Evolutionary conservation across 441 rosid genomes (phyloP).

Genomic region (Sinapis alba): DNA sequence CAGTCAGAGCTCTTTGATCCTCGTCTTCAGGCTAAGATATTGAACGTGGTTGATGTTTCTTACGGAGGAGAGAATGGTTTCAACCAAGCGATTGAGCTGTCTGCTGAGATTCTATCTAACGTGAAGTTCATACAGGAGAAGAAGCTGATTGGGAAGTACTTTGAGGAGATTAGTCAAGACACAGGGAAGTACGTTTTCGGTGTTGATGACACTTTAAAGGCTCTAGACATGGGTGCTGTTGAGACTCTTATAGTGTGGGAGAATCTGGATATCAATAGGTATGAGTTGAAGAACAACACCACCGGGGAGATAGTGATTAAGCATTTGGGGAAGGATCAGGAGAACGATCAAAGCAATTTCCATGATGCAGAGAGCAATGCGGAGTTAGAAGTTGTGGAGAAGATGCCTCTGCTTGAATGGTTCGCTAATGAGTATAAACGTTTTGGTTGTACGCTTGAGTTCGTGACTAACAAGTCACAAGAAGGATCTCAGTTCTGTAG

Average conservation of each 20-base stretch:
- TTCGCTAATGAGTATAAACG: constrained; percentile 79
- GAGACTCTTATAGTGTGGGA: constrained; percentile 91
- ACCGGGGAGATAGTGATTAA: constrained; percentile 64
- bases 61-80: constrained; percentile 94
- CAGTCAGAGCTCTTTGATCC: constrained; percentile 93
- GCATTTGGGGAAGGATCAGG: constrained; percentile 78
- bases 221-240: constrained; percentile 86
- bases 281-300: constrained; percentile 51
- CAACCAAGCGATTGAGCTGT: constrained; percentile 89
- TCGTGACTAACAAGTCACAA: constrained; percentile 85
- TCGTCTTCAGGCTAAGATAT: constrained; percentile 83
- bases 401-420: constrained; percentile 80
- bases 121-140: constrained; percentile 94
- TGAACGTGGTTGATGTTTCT: constrained; percentile 88
- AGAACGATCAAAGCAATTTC: constrained; percentile 57
- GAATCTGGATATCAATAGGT: constrained; percentile 70
- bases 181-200: constrained; percentile 86
- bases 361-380: constrained; percentile 54
- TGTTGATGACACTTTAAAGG: constrained; percentile 82
- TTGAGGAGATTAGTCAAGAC: constrained; percentile 94
- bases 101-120: constrained; percentile 73
- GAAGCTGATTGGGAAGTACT: constrained; percentile 89
- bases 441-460: constrained; percentile 81
- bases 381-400: constrained; percentile 72
- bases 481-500: constrained; percentile 90